A percentile compares a stretch with the other conserved stretches of the same genome.
phyloP scores from a whole-genome alignment of 2,329 filamentous ascomycete species.

The Claviceps sp. region DNA sequence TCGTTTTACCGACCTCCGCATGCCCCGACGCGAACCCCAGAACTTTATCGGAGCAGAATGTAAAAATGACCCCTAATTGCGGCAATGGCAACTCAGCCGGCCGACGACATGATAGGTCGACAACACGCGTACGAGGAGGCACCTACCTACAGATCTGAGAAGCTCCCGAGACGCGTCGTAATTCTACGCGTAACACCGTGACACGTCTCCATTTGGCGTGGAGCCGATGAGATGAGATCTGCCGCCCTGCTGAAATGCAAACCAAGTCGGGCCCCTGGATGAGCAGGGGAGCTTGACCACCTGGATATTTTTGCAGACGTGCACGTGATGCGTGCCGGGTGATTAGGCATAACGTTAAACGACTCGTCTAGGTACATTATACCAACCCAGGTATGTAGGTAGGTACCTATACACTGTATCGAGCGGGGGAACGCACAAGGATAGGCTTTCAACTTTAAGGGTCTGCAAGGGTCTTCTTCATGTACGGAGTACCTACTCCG shows the following conservation, averaged over 20 bases:
- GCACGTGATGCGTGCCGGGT: slow-evolving; percentile 4
- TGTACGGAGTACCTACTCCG: too few relatives aligned
- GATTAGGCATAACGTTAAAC: neutral
- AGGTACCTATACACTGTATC: too few relatives aligned
- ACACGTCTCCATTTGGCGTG: neutral
- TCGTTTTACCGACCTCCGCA: too few relatives aligned
- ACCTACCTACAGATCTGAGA: neutral
- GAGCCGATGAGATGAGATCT: neutral
- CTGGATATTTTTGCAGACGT: slow-evolving; percentile 9
- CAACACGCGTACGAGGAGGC: neutral
- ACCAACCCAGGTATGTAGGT: too few relatives aligned
- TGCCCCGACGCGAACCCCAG: too few relatives aligned
- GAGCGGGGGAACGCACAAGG: too few relatives aligned
- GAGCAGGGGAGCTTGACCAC: slow-evolving; percentile 17
- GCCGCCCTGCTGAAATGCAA: neutral
- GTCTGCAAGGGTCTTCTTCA: too few relatives aligned
- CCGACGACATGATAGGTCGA: neutral
- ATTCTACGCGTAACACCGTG: neutral
- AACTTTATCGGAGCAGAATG: too few relatives aligned
- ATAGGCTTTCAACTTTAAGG: too few relatives aligned
- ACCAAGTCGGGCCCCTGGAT: too few relatives aligned
- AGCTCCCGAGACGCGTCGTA: neutral
- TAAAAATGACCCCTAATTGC: neutral
- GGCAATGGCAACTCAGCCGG: too few relatives aligned
- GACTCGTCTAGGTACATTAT: neutral